phyloP scores from a whole-genome alignment of 257 asterid genomes.

The Solanum neorickii region DNA sequence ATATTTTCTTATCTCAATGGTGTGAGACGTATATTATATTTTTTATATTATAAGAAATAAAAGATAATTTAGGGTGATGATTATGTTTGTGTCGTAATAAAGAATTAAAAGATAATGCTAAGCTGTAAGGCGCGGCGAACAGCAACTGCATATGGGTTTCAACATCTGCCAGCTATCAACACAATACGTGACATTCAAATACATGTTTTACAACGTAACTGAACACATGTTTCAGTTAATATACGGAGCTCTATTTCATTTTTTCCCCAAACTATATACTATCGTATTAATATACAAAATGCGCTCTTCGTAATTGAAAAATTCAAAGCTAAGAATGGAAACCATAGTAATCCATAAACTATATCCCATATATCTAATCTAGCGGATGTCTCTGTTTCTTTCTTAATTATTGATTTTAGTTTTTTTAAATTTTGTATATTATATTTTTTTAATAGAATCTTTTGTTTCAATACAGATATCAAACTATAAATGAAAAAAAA shows the following conservation, averaged over 20 bases:
- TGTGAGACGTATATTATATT: neutral
- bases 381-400: too few species aligned
- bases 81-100: too few species aligned
- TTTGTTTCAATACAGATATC: too few species aligned
- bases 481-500: too few species aligned
- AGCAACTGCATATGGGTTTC: neutral
- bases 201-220: neutral
- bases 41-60: too few species aligned
- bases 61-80: neutral
- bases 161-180: neutral
- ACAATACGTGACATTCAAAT: neutral
- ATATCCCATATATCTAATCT: neutral
- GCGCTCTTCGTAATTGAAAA: neutral
- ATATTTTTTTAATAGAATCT: rapidly evolving
- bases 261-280: too few species aligned
- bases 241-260: neutral
- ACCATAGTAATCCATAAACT: neutral
- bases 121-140: neutral
- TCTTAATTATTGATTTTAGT: too few species aligned
- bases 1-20: neutral
- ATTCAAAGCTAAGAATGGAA: neutral
- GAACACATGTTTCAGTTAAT: neutral
- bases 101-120: neutral
- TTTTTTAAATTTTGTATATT: too few species aligned
- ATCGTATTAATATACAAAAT: neutral